Conservation (phyloP, 1,284 basidiomycete species). For the Ceratobasidium sp. region DNA sequence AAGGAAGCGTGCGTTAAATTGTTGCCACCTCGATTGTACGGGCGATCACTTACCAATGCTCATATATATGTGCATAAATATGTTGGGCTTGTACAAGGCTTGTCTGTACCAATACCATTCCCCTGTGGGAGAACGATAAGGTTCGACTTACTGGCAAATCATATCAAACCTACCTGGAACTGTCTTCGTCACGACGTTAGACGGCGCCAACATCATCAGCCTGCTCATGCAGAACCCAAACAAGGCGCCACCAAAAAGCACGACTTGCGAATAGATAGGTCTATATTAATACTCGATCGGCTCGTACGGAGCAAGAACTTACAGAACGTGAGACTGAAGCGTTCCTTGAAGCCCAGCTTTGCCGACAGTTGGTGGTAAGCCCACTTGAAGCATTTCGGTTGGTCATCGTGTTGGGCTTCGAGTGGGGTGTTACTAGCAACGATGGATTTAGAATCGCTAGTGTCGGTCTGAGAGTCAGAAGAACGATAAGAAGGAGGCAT, state of each 20-base stretch:
- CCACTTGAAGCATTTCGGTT: slow-evolving; percentile 16
- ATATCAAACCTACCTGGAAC: slow-evolving; percentile 41
- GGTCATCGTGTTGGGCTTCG: slow-evolving; percentile 8
- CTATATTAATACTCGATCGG: not conserved
- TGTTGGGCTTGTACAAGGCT: slow-evolving; percentile 44
- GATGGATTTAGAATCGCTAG: slow-evolving; percentile 10
- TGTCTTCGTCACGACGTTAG: slow-evolving; percentile 44
- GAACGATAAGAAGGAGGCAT: slow-evolving; percentile 28
- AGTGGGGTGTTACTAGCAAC: slow-evolving; percentile 9
- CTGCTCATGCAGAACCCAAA: slow-evolving; percentile 47
- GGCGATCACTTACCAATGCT: slow-evolving; percentile 42
- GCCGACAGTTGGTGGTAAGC: slow-evolving; percentile 20
- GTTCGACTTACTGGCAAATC: not conserved
- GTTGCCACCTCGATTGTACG: not conserved
- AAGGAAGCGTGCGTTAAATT: not conserved
- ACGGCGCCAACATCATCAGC: slow-evolving; percentile 46
- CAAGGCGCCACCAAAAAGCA: slow-evolving; percentile 49
- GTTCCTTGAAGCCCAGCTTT: slow-evolving; percentile 48
- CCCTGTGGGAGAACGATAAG: slow-evolving; percentile 23
- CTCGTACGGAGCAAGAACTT: not conserved
- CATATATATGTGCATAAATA: slow-evolving; percentile 48
- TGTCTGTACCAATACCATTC: slow-evolving; percentile 49
- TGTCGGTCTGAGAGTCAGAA: slow-evolving; percentile 30
- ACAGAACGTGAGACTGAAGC: slow-evolving; percentile 46
- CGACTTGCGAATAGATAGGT: slow-evolving; percentile 22